Conservation (phyloP, 1,139 yeast genomes). For the Pichia sp. region DNA sequence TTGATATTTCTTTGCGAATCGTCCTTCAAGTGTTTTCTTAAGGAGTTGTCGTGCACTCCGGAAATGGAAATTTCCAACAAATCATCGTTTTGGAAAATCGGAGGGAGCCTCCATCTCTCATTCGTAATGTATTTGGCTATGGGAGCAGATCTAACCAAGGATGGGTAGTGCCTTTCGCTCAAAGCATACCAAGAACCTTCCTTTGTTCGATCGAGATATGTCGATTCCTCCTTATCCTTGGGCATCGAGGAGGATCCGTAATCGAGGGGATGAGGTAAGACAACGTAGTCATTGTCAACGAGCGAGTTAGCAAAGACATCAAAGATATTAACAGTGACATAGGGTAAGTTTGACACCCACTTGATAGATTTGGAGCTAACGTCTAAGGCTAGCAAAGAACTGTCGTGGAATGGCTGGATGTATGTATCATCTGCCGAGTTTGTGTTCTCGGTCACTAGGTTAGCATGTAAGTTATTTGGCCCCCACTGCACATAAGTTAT, state of each 20-base stretch:
- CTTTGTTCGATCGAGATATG: slow-evolving; percentile 64
- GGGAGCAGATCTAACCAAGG: slow-evolving; percentile 78
- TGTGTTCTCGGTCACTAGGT: slow-evolving; percentile 48
- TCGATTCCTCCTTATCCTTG: slow-evolving; percentile 31
- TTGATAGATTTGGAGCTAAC: slow-evolving; percentile 61
- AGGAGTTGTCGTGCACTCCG: slow-evolving; percentile 34
- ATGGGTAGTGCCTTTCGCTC: slow-evolving; percentile 73
- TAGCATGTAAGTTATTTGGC: slow-evolving; percentile 79
- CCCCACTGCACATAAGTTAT: slow-evolving; percentile 91
- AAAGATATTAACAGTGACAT: slow-evolving; percentile 66
- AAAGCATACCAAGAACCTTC: slow-evolving; percentile 83
- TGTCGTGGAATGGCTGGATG: slow-evolving; percentile 81
- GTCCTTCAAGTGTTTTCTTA: slow-evolving; percentile 9
- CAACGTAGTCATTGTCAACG: slow-evolving; percentile 33
- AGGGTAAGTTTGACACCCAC: slow-evolving; percentile 72
- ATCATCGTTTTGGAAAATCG: slow-evolving; percentile 33
- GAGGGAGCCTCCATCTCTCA: slow-evolving; percentile 39
- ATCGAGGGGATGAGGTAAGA: slow-evolving; percentile 61
- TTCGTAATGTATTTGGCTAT: slow-evolving; percentile 52
- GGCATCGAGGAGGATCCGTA: slow-evolving; percentile 7
- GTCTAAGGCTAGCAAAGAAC: slow-evolving; percentile 63
- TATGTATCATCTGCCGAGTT: slow-evolving; percentile 66
- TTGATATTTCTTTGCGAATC: slow-evolving; percentile 3
- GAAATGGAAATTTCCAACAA: slow-evolving; percentile 29
- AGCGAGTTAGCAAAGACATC: slow-evolving; percentile 51